Conservation (phyloP, 2,329 filamentous ascomycete genomes). For the Ophiostoma fasciatum region DNA sequence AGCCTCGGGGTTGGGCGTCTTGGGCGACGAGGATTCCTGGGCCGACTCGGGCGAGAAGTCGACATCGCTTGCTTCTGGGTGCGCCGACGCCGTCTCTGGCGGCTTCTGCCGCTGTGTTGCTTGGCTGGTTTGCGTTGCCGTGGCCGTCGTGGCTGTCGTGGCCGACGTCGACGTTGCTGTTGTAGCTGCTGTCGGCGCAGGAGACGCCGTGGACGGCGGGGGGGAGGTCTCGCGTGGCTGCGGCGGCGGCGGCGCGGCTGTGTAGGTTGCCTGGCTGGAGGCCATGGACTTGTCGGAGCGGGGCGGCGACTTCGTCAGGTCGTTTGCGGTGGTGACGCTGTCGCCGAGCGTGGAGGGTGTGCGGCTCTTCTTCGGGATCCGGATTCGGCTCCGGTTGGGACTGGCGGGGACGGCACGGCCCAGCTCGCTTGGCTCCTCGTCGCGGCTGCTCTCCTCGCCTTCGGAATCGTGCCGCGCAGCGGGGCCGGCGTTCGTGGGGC, state of each 20-base stretch:
- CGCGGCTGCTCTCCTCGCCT: neutral
- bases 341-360: constrained; percentile 7
- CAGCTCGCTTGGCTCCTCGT: constrained; percentile 11
- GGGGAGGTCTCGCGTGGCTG: neutral
- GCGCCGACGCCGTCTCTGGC: too few relatives aligned
- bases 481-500: constrained; percentile 23
- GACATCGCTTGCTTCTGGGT: constrained; percentile 27
- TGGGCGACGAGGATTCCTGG: constrained; percentile 43
- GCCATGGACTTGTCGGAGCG: constrained; percentile 35
- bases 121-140: too few relatives aligned
- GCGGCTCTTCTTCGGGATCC: constrained; percentile 5
- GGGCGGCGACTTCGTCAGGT: constrained; percentile 33
- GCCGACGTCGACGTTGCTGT: too few relatives aligned
- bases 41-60: constrained; percentile 36
- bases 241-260: neutral
- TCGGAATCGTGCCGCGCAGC: constrained; percentile 3
- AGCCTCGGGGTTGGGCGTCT: constrained; percentile 37
- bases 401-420: constrained; percentile 12
- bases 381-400: constrained; percentile 1
- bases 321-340: constrained; percentile 20
- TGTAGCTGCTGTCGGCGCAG: too few relatives aligned
- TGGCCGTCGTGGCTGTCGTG: too few relatives aligned
- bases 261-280: constrained; percentile 43
- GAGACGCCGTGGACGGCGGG: too few relatives aligned
- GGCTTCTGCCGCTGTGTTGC: too few relatives aligned